These are phyloP conservation scores for Penicillium pancosmium DNA, from an alignment of 495 filamentous ascomycete species.

Conservation along the genomic window DNA sequence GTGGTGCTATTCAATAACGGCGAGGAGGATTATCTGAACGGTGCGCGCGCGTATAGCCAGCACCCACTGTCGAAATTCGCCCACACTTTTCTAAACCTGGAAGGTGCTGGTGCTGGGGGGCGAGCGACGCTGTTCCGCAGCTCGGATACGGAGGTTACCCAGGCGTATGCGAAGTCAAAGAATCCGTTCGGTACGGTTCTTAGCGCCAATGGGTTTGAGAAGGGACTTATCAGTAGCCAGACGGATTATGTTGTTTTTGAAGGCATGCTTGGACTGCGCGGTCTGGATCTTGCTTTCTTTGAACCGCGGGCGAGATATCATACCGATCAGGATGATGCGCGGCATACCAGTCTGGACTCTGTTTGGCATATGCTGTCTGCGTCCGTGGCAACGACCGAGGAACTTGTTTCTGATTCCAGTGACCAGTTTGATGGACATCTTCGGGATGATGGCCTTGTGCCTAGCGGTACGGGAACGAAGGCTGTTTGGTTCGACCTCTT, in stretches of 20 bases:
- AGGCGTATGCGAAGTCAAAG: constrained; percentile 67
- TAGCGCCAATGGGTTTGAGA: constrained; percentile 79
- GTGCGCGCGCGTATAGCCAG: constrained; percentile 81
- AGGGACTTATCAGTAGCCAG: constrained; percentile 74
- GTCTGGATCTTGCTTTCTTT: constrained; percentile 90
- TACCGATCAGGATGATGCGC: constrained; percentile 83
- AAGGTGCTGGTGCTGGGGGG: constrained; percentile 93
- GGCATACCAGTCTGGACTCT: constrained; percentile 72
- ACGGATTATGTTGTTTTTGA: constrained; percentile 91
- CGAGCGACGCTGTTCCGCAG: constrained; percentile 84
- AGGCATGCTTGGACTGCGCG: constrained; percentile 78
- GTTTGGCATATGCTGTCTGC: constrained; percentile 94
- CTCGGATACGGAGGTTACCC: constrained; percentile 85
- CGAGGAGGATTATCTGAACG: constrained; percentile 92
- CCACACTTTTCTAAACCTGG: constrained; percentile 89
- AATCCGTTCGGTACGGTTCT: constrained; percentile 85
- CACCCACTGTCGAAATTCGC: constrained; percentile 76
- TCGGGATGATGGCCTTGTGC: constrained; percentile 62
- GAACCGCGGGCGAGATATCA: constrained; percentile 87
- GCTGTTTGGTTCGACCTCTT: constrained; percentile 97
- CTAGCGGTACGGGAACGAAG: constrained; percentile 66
- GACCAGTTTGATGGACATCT: constrained; percentile 65
- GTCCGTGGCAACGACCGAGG: constrained; percentile 70
- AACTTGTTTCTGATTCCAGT: constrained; percentile 70
- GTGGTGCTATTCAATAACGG: constrained; percentile 92